phyloP scores from a whole-genome alignment of 176 grass and related monocot genomes.

The Ensete glaucum region DNA sequence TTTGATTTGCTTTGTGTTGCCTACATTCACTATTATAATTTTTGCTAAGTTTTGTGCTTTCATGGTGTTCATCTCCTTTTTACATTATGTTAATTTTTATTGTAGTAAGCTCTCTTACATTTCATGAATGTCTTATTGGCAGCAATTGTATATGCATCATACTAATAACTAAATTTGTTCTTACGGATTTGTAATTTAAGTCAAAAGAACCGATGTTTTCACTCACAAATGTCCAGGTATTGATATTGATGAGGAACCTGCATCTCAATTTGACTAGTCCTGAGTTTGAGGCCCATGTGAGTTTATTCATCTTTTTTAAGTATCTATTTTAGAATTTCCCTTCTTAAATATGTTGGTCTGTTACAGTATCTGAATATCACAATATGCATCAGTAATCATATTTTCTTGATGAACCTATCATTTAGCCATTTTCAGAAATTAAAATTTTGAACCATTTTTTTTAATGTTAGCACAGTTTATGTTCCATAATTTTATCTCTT shows the following conservation, averaged over 20 bases:
- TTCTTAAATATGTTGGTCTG: not conserved
- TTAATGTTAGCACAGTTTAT: too few species aligned
- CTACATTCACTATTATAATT: not conserved
- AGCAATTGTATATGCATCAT: not conserved
- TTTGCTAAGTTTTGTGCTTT: not conserved
- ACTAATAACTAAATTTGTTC: not conserved
- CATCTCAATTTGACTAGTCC: conserved; percentile 8
- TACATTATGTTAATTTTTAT: not conserved
- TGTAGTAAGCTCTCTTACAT: not conserved
- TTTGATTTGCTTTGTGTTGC: not conserved
- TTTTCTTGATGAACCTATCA: too few species aligned
- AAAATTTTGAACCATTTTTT: too few species aligned
- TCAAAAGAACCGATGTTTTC: not conserved
- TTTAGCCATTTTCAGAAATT: too few species aligned
- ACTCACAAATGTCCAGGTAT: not conserved
- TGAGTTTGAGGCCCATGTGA: conserved; percentile 6
- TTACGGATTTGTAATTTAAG: not conserved
- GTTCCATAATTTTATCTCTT: too few species aligned
- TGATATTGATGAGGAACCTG: conserved; percentile 4
- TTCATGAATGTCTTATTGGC: not conserved
- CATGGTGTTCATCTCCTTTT: not conserved
- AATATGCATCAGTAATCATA: too few species aligned
- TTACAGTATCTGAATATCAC: too few species aligned
- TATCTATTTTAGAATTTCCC: not conserved
- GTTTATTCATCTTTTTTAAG: not conserved